These are phyloP conservation scores for Pezicula rhizophila DNA, from an alignment of 2,329 filamentous ascomycete species.

Conservation along the genomic window DNA sequence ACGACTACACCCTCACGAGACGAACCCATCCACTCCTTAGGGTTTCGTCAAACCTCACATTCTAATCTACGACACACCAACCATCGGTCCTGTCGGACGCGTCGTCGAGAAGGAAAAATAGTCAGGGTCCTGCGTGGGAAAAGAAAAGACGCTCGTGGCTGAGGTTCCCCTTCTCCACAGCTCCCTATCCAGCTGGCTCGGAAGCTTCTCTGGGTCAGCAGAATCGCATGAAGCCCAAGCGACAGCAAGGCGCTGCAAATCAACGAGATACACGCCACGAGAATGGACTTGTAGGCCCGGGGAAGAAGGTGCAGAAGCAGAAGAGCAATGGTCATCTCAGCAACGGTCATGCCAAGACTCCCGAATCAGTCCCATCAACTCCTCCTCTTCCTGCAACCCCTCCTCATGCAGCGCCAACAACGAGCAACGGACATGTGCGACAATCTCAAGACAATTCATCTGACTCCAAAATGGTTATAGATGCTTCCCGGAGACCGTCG, in stretches of 20 bases:
- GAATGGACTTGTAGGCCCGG: conserved; percentile 77
- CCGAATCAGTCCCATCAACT: conserved; percentile 32
- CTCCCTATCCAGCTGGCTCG: conserved; percentile 25
- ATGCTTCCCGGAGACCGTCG: conserved; percentile 40
- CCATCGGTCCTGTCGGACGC: too few relatives aligned
- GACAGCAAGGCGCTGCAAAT: conserved; percentile 41
- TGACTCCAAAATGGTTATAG: conserved; percentile 29
- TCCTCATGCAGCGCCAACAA: conserved; percentile 21
- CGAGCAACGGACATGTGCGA: conserved; percentile 27
- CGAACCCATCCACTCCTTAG: too few relatives aligned
- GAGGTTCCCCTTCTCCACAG: conserved; percentile 4
- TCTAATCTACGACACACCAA: too few relatives aligned
- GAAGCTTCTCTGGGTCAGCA: conserved; percentile 29
- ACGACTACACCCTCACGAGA: too few relatives aligned
- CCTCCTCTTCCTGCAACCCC: conserved; percentile 33
- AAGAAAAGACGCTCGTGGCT: too few relatives aligned
- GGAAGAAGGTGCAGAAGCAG: conserved; percentile 54
- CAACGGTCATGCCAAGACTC: conserved; percentile 41
- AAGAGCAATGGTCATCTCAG: conserved; percentile 46
- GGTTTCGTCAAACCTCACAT: too few relatives aligned
- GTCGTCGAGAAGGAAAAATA: too few relatives aligned
- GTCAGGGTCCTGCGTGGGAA: too few relatives aligned
- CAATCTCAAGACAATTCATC: conserved; percentile 17
- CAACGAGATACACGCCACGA: conserved; percentile 74
- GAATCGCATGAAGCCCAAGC: conserved; percentile 30